Evolutionary conservation across 495 filamentous ascomycete species (phyloP), one percentile per base, ranked within the genome.

Genomic region (Gamarada debralockiae): DNA sequence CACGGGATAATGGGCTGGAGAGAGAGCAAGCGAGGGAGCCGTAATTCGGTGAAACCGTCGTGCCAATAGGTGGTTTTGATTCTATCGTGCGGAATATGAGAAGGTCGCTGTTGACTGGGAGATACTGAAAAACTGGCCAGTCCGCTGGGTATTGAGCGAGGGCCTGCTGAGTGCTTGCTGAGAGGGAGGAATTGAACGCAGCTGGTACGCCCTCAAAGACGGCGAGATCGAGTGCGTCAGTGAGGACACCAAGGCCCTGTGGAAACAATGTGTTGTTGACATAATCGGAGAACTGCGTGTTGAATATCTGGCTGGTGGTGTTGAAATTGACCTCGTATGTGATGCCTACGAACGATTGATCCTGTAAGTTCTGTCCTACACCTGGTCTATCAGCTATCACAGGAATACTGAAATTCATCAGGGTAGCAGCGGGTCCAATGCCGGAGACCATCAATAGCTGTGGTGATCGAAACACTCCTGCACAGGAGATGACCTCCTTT

Each of bases 361-460:
- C 38, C 18, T 84, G 80, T 1, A 87, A 64, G 61, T 86, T 86
- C n/a, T 68, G 68, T 27, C 84, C 84, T 0, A 87, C 83, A 12
- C 76, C 79, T 0, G 80, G 79, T 0, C 79, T 68, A 52, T 83
- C 74, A 23, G 61, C 53, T 0, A 85, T 50, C 0, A 82, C 67
- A 3, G 69, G 59, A 50, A 86, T 84, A 14, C 62, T 61, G 45
- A 74, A 69, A 12, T 56, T 56, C 7, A 63, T n/a, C 0, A 87
- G 71, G 27, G 82, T 73, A 0, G 56, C 57, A 2, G 48, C 52
- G 0, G 80, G 75, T 1, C 84, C 83, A 37, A 88, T 66, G 8
- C 85, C 84, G 1, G 73, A 80, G 4, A 84, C 73, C 44, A 47
- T 81, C 14, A 87, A 75, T 2, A 87, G 57, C 54, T 81, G 77